phyloP scores from a whole-genome alignment of 345 rosid species.

The Geranium brycei region DNA sequence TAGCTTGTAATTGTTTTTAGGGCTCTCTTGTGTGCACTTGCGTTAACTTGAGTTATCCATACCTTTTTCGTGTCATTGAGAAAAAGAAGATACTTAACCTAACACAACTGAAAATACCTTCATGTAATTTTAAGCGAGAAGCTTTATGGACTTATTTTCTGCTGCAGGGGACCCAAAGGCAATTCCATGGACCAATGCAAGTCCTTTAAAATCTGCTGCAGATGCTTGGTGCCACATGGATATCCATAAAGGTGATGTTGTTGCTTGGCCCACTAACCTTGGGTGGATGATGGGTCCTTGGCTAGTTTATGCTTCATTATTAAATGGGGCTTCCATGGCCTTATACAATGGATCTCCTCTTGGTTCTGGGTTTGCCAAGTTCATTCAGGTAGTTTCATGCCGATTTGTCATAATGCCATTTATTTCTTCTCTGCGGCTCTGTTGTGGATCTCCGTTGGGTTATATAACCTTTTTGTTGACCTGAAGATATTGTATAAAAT shows the following conservation, averaged over 20 bases:
- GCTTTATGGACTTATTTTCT: constrained; percentile 15
- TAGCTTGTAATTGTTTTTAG: no score
- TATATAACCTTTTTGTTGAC: no score
- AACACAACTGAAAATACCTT: no score
- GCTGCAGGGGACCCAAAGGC: constrained; percentile 91
- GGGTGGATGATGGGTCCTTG: constrained; percentile 99
- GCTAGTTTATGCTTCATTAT: constrained; percentile 83
- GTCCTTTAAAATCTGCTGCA: constrained; percentile 85
- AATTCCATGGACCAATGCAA: constrained; percentile 72
- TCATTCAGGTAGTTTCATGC: constrained; percentile 54
- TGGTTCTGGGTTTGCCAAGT: constrained; percentile 73
- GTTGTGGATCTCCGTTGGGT: neutral
- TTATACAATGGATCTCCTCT: constrained; percentile 91
- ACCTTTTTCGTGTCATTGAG: no score
- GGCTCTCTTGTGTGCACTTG: no score
- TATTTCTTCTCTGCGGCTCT: neutral
- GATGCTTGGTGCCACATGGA: constrained; percentile 99
- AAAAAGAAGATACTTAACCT: no score
- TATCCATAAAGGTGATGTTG: constrained; percentile 49
- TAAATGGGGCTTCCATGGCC: constrained; percentile 84
- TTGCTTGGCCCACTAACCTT: constrained; percentile 98
- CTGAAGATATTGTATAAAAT: no score
- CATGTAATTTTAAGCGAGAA: neutral
- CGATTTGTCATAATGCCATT: neutral
- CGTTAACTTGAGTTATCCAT: no score